Base-by-base conservation (phyloP, 306 rosid species). In the Vigna radiata region DNA sequence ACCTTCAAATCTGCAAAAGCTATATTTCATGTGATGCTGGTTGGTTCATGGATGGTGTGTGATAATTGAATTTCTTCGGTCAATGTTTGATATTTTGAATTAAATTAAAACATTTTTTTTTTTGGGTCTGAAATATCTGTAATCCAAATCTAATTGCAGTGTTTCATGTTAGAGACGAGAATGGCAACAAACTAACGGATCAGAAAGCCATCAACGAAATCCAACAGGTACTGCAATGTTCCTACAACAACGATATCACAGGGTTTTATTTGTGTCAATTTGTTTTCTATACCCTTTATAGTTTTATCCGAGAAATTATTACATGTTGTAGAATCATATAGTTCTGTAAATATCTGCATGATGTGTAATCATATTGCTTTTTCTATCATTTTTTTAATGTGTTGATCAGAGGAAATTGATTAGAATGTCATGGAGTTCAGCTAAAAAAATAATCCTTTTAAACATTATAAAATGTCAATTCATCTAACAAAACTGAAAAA, bases 21-120 rank as follows among this genome's bases (percentile, higher is more conserved):
- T 84, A 76, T 62, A 88, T 90, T 79, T 89, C 96, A 77, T 91
- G 82, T 61, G 96, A 91, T 76, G 94, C 88, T 25, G 86, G 84
- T 43, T 91, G 96, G 96, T 89, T 84, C 87, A 91, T 91, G 90
- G 92, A 91, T 82, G 94, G 92, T 89, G 66, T 2, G 33, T 39
- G 47, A 14, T 63, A 9, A 18, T 19, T 64, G 3, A 64, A 3
- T 12, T 7, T 55, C 4, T 48, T 21, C 43, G 2, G 43, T 66
- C 31, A 58, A 25, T 16, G 37, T 52, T 9, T 61, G 11, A 4
- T 49, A 31, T 33, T 33, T 8, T 50, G 2, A 76, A n/a, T 74
- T 60, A 44, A 59, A 15, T 27, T 60, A 29, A 29, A 8, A 19
- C 37, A n/a, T n/a, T n/a, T 0, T 3, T n/a, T 16, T 31, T 3